Percentiles rank a stretch among this genome's conserved stretches.
phyloP scores from a whole-genome alignment of 2,329 filamentous ascomycete genomes.

The Aspergillus glaucus region DNA sequence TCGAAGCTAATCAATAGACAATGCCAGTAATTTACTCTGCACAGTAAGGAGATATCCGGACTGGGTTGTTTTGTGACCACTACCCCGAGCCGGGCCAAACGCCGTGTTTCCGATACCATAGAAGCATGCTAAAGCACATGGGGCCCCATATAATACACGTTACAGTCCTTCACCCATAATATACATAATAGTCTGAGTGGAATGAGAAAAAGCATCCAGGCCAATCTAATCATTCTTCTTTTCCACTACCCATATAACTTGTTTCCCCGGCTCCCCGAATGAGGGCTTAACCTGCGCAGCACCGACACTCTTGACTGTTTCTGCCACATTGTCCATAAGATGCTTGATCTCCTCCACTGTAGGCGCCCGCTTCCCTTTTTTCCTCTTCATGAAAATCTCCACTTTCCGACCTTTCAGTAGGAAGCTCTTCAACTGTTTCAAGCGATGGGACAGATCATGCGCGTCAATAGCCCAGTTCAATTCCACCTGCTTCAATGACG shows the following conservation, averaged over 20 bases:
- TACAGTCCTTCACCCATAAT: constrained; percentile 3
- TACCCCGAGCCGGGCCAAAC: too few relatives aligned
- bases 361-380: constrained; percentile 56
- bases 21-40: too few relatives aligned
- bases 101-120: too few relatives aligned
- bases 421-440: constrained; percentile 63
- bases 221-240: constrained; percentile 18
- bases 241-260: constrained; percentile 31
- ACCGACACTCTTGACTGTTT: constrained; percentile 39
- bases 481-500: constrained; percentile 67
- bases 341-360: constrained; percentile 55
- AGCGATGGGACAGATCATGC: constrained; percentile 67
- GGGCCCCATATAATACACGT: too few relatives aligned
- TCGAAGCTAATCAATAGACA: too few relatives aligned
- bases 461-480: constrained; percentile 78
- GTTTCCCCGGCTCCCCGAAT: constrained; percentile 37
- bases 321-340: constrained; percentile 49
- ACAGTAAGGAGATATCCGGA: too few relatives aligned
- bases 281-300: constrained; percentile 36
- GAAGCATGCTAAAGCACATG: too few relatives aligned
- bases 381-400: constrained; percentile 64
- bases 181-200: constrained; percentile 8
- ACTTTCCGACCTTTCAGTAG: constrained; percentile 69
- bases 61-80: too few relatives aligned
- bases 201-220: background rate